Evolutionary conservation across 306 rosid species (phyloP).

Genomic region (Acacia acuminata): DNA sequence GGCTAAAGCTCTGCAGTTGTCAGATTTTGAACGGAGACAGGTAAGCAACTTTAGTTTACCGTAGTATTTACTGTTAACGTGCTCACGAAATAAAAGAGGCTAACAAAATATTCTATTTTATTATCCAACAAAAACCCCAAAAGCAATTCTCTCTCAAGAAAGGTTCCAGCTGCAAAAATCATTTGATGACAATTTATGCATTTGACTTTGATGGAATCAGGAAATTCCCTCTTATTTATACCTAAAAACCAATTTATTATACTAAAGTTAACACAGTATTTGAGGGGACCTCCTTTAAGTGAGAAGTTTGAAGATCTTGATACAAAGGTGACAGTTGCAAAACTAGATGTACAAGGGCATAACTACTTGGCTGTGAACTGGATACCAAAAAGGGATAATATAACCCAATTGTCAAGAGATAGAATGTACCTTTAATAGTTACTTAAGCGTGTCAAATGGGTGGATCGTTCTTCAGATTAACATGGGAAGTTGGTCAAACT

Average conservation of each 20-base stretch:
- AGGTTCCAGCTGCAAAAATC: neutral
- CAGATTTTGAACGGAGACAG: slow-evolving; percentile 94
- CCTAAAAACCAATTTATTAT: neutral
- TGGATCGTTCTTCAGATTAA: no score
- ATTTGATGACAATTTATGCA: neutral
- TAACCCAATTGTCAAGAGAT: neutral
- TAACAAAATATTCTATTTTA: neutral
- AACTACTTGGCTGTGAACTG: neutral
- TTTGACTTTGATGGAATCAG: neutral
- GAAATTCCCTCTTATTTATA: neutral
- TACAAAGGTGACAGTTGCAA: neutral
- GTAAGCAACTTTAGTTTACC: slow-evolving; percentile 38
- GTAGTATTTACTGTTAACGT: slow-evolving; percentile 7
- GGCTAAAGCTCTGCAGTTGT: slow-evolving; percentile 76
- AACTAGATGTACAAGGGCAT: neutral
- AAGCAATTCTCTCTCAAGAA: neutral
- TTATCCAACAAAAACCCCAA: neutral
- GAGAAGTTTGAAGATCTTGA: neutral
- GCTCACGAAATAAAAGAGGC: slow-evolving; percentile 1
- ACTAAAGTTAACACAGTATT: neutral
- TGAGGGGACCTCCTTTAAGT: neutral
- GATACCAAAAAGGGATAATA: neutral
- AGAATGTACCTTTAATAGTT: no score
- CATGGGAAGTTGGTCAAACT: neutral
- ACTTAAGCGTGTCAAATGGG: no score